Evolutionary conservation across 2,329 filamentous ascomycete species (phyloP).

Genomic region (Fusarium sp.): DNA sequence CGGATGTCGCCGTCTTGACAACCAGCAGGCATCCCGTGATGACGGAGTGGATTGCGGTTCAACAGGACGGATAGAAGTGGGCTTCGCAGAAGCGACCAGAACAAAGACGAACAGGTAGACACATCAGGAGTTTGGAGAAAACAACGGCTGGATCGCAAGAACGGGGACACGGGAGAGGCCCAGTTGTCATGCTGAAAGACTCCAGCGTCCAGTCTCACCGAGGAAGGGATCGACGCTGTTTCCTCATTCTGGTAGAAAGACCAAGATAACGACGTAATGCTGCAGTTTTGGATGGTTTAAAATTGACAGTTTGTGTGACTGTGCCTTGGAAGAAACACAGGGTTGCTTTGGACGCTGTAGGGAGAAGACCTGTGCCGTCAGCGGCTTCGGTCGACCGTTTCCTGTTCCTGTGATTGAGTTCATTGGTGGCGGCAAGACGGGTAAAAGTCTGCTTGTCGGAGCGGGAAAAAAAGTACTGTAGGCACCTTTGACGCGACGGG

Average conservation of each 20-base stretch:
- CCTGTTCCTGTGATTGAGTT: slow-evolving; percentile 22
- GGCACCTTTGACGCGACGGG: not conserved
- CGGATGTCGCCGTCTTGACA: slow-evolving; percentile 14
- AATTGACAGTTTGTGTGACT: slow-evolving; percentile 18
- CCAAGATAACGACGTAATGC: slow-evolving; percentile 38
- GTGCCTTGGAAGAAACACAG: slow-evolving; percentile 17
- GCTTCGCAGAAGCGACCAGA: slow-evolving; percentile 12
- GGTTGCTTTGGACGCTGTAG: slow-evolving; percentile 15
- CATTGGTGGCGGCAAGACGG: slow-evolving; percentile 17
- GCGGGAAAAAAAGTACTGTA: not conserved
- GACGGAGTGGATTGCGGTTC: slow-evolving; percentile 15
- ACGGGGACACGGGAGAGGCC: slow-evolving; percentile 28
- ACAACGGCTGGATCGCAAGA: slow-evolving; percentile 19
- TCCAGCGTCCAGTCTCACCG: slow-evolving; percentile 22
- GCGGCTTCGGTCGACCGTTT: slow-evolving; percentile 30
- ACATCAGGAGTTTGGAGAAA: slow-evolving; percentile 25
- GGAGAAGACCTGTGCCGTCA: slow-evolving; percentile 24
- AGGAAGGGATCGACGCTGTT: slow-evolving; percentile 39
- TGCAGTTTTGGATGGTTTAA: slow-evolving; percentile 20
- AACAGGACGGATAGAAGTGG: slow-evolving; percentile 19
- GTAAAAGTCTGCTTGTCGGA: slow-evolving; percentile 16
- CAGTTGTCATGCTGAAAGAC: slow-evolving; percentile 30
- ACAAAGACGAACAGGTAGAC: slow-evolving; percentile 32
- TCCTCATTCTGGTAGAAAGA: slow-evolving; percentile 3
- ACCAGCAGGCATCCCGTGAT: slow-evolving; percentile 14